phyloP scores from a whole-genome alignment of 176 grass and related monocot genomes.

The Zea mays region DNA sequence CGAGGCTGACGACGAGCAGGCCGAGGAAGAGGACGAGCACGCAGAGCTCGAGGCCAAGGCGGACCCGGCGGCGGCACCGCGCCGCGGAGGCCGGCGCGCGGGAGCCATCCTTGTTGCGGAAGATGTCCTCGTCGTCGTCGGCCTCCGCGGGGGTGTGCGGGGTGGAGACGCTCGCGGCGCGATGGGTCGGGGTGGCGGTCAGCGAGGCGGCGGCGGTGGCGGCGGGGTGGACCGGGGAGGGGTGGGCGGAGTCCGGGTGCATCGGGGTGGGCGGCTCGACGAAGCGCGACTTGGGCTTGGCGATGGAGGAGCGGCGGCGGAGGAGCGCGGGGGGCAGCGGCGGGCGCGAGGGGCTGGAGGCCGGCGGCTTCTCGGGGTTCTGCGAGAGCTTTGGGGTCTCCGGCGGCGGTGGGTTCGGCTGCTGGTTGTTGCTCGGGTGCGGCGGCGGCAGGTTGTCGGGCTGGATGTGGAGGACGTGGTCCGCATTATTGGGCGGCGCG shows the following conservation, averaged over 20 bases:
- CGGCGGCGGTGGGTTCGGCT: background rate
- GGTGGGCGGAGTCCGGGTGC: background rate
- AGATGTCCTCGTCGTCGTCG: constrained; percentile 77
- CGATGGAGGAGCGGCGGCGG: constrained; percentile 63
- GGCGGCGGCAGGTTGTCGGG: constrained; percentile 3
- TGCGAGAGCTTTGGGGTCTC: constrained; percentile 8
- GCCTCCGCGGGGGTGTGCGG: constrained; percentile 44
- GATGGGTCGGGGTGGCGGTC: constrained; percentile 35
- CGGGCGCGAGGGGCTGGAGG: constrained; percentile 4
- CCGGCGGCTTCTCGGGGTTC: constrained; percentile 33
- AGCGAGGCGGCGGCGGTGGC: background rate
- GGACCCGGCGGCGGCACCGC: constrained; percentile 48
- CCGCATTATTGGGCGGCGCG: constrained; percentile 15
- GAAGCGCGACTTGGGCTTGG: constrained; percentile 76
- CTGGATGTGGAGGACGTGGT: constrained; percentile 47
- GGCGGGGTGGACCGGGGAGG: constrained; percentile 24
- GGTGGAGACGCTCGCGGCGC: constrained; percentile 41
- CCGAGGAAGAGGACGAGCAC: constrained; percentile 68
- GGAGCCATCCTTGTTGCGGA: constrained; percentile 44
- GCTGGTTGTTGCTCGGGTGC: background rate
- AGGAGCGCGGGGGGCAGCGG: constrained; percentile 38
- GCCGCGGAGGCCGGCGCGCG: background rate
- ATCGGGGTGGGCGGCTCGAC: constrained; percentile 45
- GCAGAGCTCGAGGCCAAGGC: constrained; percentile 41
- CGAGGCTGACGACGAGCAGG: constrained; percentile 66